Evolutionary conservation across 2,329 filamentous ascomycete species (phyloP).

Genomic region (Macrophomina phaseolina): DNA sequence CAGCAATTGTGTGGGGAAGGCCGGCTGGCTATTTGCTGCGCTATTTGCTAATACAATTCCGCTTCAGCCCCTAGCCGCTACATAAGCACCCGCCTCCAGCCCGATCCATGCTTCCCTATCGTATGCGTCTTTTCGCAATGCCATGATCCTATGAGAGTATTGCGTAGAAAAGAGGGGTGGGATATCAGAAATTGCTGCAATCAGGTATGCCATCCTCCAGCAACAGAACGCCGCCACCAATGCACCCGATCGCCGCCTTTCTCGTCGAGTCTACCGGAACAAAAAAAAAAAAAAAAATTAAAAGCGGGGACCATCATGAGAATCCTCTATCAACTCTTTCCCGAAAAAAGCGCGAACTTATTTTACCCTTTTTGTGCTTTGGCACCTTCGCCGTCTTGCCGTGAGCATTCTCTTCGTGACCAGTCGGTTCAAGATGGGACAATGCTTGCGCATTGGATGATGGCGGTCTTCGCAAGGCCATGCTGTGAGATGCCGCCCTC

Average conservation of each 20-base stretch:
- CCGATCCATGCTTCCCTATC: background rate
- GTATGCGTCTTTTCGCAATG: background rate
- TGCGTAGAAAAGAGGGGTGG: background rate
- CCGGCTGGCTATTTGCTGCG: constrained; percentile 10
- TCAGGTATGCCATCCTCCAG: background rate
- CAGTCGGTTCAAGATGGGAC: background rate
- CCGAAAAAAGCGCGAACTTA: constrained; percentile 1
- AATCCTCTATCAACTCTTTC: constrained; percentile 5
- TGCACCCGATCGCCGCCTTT: background rate
- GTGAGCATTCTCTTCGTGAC: background rate
- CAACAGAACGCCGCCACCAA: background rate
- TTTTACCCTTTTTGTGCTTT: constrained; percentile 8
- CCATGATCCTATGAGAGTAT: background rate
- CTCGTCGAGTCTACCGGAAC: background rate
- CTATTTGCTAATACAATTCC: constrained; percentile 22
- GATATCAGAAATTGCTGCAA: background rate
- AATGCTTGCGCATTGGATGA: constrained; percentile 11
- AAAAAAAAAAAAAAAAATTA: background rate
- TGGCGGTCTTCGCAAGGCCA: constrained; percentile 1
- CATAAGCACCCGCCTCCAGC: background rate
- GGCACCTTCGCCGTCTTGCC: background rate
- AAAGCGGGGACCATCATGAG: background rate
- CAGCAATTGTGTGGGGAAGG: constrained; percentile 13
- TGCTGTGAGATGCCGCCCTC: background rate
- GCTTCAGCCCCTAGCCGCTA: background rate